A percentile compares a stretch with the other conserved stretches of the same genome.
Evolutionary conservation across 2,329 filamentous ascomycete genomes (phyloP).

Genomic region (Trichoderma polysporum): DNA sequence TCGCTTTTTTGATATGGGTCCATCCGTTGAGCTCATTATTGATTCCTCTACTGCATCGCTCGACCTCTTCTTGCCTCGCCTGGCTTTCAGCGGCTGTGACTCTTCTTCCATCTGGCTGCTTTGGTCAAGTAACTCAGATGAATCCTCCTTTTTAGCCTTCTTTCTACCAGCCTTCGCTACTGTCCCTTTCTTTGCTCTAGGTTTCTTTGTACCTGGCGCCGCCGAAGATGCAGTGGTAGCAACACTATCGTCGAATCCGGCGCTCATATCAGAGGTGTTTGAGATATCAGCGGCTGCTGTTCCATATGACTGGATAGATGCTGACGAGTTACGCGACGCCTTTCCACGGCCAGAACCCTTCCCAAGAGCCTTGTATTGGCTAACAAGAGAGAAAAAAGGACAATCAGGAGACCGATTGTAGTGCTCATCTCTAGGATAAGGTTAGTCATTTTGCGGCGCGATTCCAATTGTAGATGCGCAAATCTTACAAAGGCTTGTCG

Average conservation of each 20-base stretch:
- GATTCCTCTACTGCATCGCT: slow-evolving; percentile 60
- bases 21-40: slow-evolving; percentile 42
- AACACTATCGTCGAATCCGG: slow-evolving; percentile 57
- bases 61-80: slow-evolving; percentile 60
- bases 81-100: slow-evolving; percentile 38
- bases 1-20: slow-evolving; percentile 59
- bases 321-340: slow-evolving; percentile 62
- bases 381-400: slow-evolving; percentile 73
- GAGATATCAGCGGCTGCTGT: slow-evolving; percentile 51
- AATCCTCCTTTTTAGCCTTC: slow-evolving; percentile 53
- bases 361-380: slow-evolving; percentile 50
- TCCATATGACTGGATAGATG: slow-evolving; percentile 58
- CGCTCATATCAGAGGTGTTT: slow-evolving; percentile 48
- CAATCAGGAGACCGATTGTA: slow-evolving; percentile 75
- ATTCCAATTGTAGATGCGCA: neutral
- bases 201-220: slow-evolving; percentile 57
- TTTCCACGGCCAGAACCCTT: slow-evolving; percentile 59
- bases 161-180: slow-evolving; percentile 42
- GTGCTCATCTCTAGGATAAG: slow-evolving; percentile 72
- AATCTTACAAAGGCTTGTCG: slow-evolving; percentile 78
- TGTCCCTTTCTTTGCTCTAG: slow-evolving; percentile 55
- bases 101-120: slow-evolving; percentile 25
- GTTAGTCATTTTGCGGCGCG: neutral
- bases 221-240: slow-evolving; percentile 59
- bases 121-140: slow-evolving; percentile 45